Base-by-base conservation (phyloP, 2,329 filamentous ascomycete genomes). In the Colletotrichum truncatum region DNA sequence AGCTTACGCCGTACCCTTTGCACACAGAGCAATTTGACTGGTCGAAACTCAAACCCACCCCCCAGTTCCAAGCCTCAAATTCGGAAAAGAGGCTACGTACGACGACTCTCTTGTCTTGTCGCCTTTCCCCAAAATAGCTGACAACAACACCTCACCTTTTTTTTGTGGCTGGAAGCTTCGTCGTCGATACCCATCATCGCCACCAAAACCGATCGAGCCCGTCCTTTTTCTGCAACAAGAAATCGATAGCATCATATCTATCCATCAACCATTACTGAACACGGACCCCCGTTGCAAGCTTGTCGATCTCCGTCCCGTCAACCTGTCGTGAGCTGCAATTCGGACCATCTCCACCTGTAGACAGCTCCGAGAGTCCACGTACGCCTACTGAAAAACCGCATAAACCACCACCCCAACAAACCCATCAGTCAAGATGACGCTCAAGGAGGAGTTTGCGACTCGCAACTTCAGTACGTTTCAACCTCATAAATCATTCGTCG, bases 361-460 rank as follows among this genome's bases (percentile, higher is more conserved):
- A 34, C 16, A 63, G 63, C 63, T 66, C 58, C 25, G 51, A 66
- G 52, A 66, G 48, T 66, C 58, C 66, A 57, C 51, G 66, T 63
- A 62, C 67, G 67, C 55, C 59, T 46, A 63, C 57, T 52, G 48
- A 60, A 21, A 64, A 32, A 63, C 57, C 30, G 21, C n/a, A 18
- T 38, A 59, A 41, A 48, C 52, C 32, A 34, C 16, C 26, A 39
- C n/a, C 48, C 63, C 16, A 55, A 57, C 48, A 23, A 53, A 67
- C 53, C 62, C 64, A 72, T 70, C 73, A 75, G 72, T 8, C 84
- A 89, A 81, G 69, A 91, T 91, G 89, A 86, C 88, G 77, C 84
- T 92, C 81, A 87, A 87, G 79, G 89, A 92, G 75, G 89, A 92
- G 79, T 91, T 92, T 76, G 85, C 85, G 76, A 90, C 89, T 67